phyloP scores from a whole-genome alignment of 73 alveolate species.

The Loxodes magnus region DNA sequence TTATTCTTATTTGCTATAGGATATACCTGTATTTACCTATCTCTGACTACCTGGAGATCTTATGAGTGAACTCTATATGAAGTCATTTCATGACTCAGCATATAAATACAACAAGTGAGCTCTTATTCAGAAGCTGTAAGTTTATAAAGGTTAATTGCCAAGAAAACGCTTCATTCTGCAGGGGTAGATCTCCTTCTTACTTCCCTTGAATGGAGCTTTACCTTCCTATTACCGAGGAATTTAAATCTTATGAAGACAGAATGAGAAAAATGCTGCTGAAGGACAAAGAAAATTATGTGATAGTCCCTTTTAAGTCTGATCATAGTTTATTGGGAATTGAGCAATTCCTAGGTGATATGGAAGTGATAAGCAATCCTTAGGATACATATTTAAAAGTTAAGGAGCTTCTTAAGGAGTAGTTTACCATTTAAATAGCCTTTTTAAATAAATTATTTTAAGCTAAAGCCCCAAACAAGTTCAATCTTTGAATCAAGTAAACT shows the following conservation, averaged over 20 bases:
- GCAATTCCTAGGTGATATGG: no score
- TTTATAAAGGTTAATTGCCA: conserved; percentile 10
- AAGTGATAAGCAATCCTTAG: no score
- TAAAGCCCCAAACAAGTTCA: no score
- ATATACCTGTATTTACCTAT: conserved; percentile 3
- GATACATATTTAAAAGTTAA: no score
- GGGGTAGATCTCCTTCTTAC: neutral
- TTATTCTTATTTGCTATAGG: neutral
- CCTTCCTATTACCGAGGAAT: neutral
- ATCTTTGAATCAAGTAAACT: no score
- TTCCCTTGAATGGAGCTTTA: conserved; percentile 9
- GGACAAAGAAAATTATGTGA: neutral
- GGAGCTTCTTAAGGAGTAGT: no score
- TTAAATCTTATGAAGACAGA: neutral
- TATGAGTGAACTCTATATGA: neutral
- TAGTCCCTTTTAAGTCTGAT: conserved; percentile 6
- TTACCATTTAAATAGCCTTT: no score
- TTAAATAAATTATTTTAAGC: no score
- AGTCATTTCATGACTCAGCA: neutral
- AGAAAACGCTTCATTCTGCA: conserved; percentile 1
- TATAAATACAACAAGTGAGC: neutral
- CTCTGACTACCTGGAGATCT: conserved; percentile 10
- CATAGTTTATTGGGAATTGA: neutral
- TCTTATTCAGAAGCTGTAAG: neutral
- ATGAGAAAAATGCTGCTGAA: neutral